These are phyloP conservation scores for Babesia bovis DNA, from an alignment of 169 alveolate species.

Conservation along the genomic window DNA sequence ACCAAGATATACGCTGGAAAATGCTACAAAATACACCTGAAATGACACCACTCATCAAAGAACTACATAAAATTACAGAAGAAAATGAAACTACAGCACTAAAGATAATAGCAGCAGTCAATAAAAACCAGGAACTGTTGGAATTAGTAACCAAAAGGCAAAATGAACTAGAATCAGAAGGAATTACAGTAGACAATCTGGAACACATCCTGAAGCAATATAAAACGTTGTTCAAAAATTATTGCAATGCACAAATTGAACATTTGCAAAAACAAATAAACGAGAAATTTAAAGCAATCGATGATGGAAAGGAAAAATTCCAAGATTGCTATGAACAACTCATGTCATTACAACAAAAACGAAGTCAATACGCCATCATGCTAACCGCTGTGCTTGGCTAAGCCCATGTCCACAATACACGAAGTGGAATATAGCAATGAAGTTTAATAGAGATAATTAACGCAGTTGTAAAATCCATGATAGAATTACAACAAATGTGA, in stretches of 20 bases:
- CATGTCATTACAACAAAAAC: background rate
- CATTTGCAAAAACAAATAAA: constrained; percentile 1
- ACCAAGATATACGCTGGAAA: constrained; percentile 14
- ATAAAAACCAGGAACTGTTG: constrained; percentile 27
- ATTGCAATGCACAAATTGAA: background rate
- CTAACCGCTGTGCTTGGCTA: constrained; percentile 1
- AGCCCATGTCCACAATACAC: no score
- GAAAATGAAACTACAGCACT: constrained; percentile 10
- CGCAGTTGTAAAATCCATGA: no score
- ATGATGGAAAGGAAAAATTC: background rate
- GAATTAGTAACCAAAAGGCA: background rate
- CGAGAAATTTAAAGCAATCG: constrained; percentile 1
- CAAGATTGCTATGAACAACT: constrained; percentile 19
- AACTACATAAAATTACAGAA: background rate
- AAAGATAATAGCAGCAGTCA: constrained; percentile 3
- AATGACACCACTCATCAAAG: background rate
- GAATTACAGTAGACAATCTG: background rate
- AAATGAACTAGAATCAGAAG: background rate
- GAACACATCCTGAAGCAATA: background rate
- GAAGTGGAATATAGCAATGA: no score
- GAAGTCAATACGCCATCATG: constrained; percentile 4
- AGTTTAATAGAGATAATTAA: no score
- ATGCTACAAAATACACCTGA: background rate
- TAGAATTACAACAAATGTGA: no score
- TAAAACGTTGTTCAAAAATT: background rate